A percentile compares a stretch with the other conserved stretches of the same genome.
Conservation (phyloP, 2,329 filamentous ascomycete genomes). For the Exophiala xenobiotica region DNA sequence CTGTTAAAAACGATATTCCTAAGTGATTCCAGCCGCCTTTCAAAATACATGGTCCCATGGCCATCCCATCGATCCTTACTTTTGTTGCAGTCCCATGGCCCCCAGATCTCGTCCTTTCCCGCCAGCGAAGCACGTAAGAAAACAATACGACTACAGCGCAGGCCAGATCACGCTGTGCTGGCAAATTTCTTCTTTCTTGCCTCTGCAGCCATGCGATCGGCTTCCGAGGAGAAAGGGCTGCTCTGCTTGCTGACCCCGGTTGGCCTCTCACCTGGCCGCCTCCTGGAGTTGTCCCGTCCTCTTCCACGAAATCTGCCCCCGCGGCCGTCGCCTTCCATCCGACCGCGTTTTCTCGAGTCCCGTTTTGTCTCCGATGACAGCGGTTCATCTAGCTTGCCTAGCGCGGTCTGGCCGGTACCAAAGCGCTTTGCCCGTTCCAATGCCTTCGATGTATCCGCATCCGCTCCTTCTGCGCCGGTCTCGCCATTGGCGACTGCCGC, state of each 20-base stretch:
- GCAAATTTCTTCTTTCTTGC: constrained; percentile 50
- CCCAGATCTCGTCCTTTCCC: neutral
- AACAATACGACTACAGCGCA: neutral
- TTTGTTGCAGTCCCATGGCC: neutral
- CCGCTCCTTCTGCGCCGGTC: constrained; percentile 40
- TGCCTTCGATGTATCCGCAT: constrained; percentile 45
- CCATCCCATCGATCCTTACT: neutral
- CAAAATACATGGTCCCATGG: neutral
- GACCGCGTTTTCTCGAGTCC: constrained; percentile 39
- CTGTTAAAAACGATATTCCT: neutral
- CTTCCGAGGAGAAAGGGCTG: constrained; percentile 37
- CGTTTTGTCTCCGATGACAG: constrained; percentile 43
- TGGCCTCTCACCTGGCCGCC: constrained; percentile 31
- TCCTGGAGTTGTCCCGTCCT: constrained; percentile 25
- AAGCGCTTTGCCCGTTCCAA: constrained; percentile 50
- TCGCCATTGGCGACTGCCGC: constrained; percentile 32
- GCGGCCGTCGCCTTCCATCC: constrained; percentile 29
- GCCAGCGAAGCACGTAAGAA: neutral
- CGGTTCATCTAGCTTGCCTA: constrained; percentile 47
- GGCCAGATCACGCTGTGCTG: constrained; percentile 8
- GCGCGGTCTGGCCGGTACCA: constrained; percentile 34
- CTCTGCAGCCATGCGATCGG: constrained; percentile 46
- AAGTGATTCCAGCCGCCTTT: neutral
- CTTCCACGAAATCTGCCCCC: constrained; percentile 26
- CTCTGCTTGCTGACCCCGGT: constrained; percentile 29